phyloP scores from a whole-genome alignment of 352 stramenopile genomes.

The Pythium plurisporium region DNA sequence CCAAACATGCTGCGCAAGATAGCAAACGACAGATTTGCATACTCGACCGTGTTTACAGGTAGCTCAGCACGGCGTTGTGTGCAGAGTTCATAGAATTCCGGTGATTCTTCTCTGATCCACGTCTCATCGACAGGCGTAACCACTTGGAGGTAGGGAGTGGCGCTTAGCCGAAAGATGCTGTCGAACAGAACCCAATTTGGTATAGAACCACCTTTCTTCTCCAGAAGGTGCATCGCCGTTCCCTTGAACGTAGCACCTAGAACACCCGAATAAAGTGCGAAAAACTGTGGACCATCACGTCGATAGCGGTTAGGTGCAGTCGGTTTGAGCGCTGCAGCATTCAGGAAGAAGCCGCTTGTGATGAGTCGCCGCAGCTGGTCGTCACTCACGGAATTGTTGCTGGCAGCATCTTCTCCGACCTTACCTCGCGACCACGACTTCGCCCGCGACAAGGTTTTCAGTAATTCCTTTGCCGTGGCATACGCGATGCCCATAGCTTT shows the following conservation, averaged over 20 bases:
- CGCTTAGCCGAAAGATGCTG: conserved; percentile 16
- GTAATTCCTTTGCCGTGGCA: conserved; percentile 13
- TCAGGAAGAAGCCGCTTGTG: conserved; percentile 23
- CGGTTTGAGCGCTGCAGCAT: conserved; percentile 20
- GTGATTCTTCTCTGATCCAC: conserved; percentile 20
- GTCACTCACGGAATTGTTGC: neutral
- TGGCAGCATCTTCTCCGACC: neutral
- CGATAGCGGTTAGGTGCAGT: neutral
- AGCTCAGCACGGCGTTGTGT: conserved; percentile 1
- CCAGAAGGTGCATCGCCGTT: conserved; percentile 1
- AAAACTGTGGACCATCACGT: conserved; percentile 16
- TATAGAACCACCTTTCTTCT: neutral
- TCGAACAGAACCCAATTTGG: conserved; percentile 22
- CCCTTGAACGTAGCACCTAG: conserved; percentile 10
- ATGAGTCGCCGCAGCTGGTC: conserved; percentile 12
- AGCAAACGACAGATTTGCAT: conserved; percentile 2
- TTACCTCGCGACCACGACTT: conserved; percentile 7
- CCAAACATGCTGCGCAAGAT: conserved; percentile 20
- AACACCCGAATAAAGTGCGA: conserved; percentile 17
- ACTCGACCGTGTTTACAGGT: conserved; percentile 9
- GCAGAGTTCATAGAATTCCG: conserved; percentile 15
- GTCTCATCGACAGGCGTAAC: conserved; percentile 21
- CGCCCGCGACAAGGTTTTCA: conserved; percentile 12
- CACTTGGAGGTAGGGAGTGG: conserved; percentile 5
- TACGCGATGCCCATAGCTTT: conserved; percentile 25